Evolutionary conservation across 768 basidiomycete genomes (phyloP).

Genomic region (Lactarius indigo): DNA sequence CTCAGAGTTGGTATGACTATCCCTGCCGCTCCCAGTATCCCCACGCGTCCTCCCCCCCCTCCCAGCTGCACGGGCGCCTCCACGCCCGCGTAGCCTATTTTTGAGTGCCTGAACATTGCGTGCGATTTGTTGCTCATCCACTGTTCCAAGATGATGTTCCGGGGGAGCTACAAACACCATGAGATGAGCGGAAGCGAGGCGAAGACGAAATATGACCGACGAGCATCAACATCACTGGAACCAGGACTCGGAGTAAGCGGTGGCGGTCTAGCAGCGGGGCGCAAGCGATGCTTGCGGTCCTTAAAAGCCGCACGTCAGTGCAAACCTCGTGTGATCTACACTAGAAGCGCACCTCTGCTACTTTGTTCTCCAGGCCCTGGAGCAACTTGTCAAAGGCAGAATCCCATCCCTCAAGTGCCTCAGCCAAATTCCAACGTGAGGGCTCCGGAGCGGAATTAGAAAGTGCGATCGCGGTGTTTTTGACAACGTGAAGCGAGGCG

Average conservation of each 20-base stretch:
- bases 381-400: slow-evolving; percentile 72
- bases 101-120: slow-evolving; percentile 90
- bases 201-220: slow-evolving; percentile 37
- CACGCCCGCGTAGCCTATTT: slow-evolving; percentile 73
- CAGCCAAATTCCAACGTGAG: slow-evolving; percentile 62
- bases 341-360: slow-evolving; percentile 49
- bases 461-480: slow-evolving; percentile 37
- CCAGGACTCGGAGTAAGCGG: slow-evolving; percentile 43
- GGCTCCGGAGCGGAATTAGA: slow-evolving; percentile 37
- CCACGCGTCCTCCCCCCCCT: slow-evolving; percentile 43
- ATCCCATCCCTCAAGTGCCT: slow-evolving; percentile 79
- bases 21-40: slow-evolving; percentile 52
- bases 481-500: slow-evolving; percentile 70
- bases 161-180: slow-evolving; percentile 40
- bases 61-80: slow-evolving; percentile 51
- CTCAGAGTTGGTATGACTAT: slow-evolving; percentile 69
- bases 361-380: slow-evolving; percentile 70
- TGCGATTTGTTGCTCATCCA: slow-evolving; percentile 88
- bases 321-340: neutral
- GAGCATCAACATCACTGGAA: slow-evolving; percentile 57
- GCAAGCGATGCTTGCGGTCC: slow-evolving; percentile 71
- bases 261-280: slow-evolving; percentile 37
- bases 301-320: slow-evolving; percentile 29
- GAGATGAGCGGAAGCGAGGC: slow-evolving; percentile 6
- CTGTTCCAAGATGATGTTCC: slow-evolving; percentile 46